Evolutionary conservation across 805 yeast genomes (phyloP).

Genomic region (Yueomyces sinensis): DNA sequence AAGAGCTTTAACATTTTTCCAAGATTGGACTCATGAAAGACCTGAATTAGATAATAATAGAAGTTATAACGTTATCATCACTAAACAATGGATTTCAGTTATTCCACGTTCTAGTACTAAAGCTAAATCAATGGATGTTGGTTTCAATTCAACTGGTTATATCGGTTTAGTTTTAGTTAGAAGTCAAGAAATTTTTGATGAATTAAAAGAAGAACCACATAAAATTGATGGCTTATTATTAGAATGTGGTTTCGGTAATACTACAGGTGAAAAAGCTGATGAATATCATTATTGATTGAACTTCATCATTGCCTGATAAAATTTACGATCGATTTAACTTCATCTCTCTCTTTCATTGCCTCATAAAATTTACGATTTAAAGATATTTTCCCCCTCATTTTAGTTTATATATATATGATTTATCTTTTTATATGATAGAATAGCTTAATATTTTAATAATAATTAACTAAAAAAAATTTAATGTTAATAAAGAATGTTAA

Average conservation of each 20-base stretch:
- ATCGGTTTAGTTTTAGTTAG: constrained; percentile 72
- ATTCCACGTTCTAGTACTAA: constrained; percentile 64
- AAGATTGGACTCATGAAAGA: constrained; percentile 30
- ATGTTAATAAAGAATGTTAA: too few relatives aligned
- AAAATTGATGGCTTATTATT: constrained; percentile 37
- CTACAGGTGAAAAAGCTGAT: constrained; percentile 37
- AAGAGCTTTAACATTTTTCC: constrained; percentile 52
- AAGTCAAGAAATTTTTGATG: constrained; percentile 37
- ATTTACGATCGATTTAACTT: too few relatives aligned
- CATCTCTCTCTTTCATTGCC: too few relatives aligned
- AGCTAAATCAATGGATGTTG: constrained; percentile 32
- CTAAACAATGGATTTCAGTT: constrained; percentile 69
- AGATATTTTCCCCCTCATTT: too few relatives aligned
- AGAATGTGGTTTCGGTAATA: constrained; percentile 55
- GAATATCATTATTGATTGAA: constrained; percentile 47
- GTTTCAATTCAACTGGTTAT: constrained; percentile 71
- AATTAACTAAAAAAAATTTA: too few relatives aligned
- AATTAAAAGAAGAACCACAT: constrained; percentile 34
- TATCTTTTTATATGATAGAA: too few relatives aligned
- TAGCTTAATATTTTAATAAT: too few relatives aligned
- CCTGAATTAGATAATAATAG: constrained; percentile 22
- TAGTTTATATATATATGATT: too few relatives aligned
- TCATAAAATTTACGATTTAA: too few relatives aligned
- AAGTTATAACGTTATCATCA: constrained; percentile 74
- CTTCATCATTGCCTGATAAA: too few relatives aligned